These are phyloP conservation scores for Podila horticola DNA, from an alignment of 192 early-diverging fungal species.

Conservation along the genomic window DNA sequence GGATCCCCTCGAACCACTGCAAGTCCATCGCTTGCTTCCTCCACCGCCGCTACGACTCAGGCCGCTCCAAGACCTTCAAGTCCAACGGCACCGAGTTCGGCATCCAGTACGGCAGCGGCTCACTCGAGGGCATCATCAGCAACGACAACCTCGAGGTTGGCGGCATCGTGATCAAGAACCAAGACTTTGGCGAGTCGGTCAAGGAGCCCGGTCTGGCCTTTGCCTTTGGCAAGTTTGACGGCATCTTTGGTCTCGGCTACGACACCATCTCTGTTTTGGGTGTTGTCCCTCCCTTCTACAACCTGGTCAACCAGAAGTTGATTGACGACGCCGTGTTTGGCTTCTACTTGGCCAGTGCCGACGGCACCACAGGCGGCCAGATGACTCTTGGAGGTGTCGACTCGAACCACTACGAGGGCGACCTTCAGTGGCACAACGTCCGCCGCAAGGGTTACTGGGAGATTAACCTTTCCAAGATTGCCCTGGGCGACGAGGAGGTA, in stretches of 20 bases:
- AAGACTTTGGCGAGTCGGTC: constrained; percentile 94
- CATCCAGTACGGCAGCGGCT: constrained; percentile 93
- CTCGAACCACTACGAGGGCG: constrained; percentile 79
- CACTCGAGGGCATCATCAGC: constrained; percentile 96
- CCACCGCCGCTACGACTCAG: constrained; percentile 88
- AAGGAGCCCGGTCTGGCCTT: constrained; percentile 97
- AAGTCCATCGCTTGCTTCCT: constrained; percentile 95
- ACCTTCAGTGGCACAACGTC: constrained; percentile 84
- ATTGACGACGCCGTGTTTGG: constrained; percentile 91
- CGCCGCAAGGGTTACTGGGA: constrained; percentile 98
- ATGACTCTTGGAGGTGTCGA: constrained; percentile 91
- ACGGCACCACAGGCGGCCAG: constrained; percentile 78
- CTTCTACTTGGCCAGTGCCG: constrained; percentile 86
- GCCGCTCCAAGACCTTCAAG: constrained; percentile 78
- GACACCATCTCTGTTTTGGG: constrained; percentile 88
- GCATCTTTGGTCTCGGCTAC: constrained; percentile 93
- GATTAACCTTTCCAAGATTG: constrained; percentile 83
- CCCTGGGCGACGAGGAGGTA: constrained; percentile 81
- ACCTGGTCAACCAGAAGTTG: constrained; percentile 84
- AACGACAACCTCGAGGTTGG: constrained; percentile 72
- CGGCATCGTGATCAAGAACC: constrained; percentile 71
- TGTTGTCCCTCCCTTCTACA: constrained; percentile 97
- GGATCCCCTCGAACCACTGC: constrained; percentile 97
- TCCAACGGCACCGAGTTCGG: constrained; percentile 95
- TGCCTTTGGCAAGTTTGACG: constrained; percentile 95